Conservation (phyloP, 371 early-diverging fungal genomes). For the Blastocladiella emersonii region DNA sequence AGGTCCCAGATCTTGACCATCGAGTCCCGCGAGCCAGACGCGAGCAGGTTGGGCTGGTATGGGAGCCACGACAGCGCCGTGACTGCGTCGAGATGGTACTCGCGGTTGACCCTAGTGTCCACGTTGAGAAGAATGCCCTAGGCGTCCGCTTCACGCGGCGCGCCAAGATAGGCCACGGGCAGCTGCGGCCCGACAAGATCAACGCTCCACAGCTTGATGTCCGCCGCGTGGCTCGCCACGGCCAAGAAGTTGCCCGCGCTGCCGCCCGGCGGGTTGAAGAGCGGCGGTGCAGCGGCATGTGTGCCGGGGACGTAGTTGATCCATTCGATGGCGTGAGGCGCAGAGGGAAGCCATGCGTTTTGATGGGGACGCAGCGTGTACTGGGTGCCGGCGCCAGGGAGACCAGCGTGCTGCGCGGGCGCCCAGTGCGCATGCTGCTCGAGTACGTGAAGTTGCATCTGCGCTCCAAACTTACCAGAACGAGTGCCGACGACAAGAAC, state of each 20-base stretch:
- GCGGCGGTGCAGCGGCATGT: conserved; percentile 23
- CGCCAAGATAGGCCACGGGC: conserved; percentile 77
- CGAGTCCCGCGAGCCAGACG: conserved; percentile 4
- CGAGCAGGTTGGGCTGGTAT: conserved; percentile 3
- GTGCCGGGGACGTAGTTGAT: conserved; percentile 61
- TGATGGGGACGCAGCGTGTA: conserved; percentile 85
- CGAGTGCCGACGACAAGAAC: no score
- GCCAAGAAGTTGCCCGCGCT: conserved; percentile 59
- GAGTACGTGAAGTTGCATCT: no score
- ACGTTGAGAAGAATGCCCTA: conserved; percentile 34
- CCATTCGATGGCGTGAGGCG: conserved; percentile 92
- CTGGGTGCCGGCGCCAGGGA: conserved; percentile 47
- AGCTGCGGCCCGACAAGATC: conserved; percentile 77
- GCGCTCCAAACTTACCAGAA: no score
- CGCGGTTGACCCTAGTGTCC: conserved; percentile 16
- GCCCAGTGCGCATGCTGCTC: no score
- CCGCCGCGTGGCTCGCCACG: conserved; percentile 88
- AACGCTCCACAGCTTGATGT: conserved; percentile 95
- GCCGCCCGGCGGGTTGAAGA: conserved; percentile 5
- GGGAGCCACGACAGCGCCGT: neutral
- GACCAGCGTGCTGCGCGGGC: no score
- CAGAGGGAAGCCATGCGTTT: conserved; percentile 90
- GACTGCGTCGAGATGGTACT: conserved; percentile 69
- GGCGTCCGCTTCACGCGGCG: conserved; percentile 15
- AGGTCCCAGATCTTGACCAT: conserved; percentile 9